Base-by-base conservation (phyloP, 768 basidiomycete species). In the Pleurotus giganteus region DNA sequence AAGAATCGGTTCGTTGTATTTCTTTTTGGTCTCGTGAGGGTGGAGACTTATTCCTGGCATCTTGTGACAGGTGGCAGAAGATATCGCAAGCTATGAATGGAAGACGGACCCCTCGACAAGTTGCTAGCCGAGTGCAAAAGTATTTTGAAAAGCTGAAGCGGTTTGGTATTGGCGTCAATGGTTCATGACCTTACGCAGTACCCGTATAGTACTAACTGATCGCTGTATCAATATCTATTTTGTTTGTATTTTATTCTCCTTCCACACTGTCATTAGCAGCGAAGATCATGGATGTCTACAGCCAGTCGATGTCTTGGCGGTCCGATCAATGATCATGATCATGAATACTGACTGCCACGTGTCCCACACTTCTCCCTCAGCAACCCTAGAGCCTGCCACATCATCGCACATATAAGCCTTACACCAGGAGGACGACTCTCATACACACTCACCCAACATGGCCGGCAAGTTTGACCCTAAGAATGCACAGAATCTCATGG, bases 111-210 rank as follows among this genome's bases (percentile, higher is more conserved):
- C 84, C 90, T 3, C 72, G 89, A 57, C 91, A 93, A 72, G 91
- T 93, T n/a, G 89, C 89, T 32, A 91, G 88, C 71, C 80, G 89
- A 15, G 90, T 93, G 52, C 91, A 93, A 62, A 93, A 93, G 69
- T 92, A 91, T 68, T 86, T 90, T 66, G 88, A 88, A 66, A 92
- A 91, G 74, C 67, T 92, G 67, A 89, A 85, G 70, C 79, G 80
- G 59, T 91, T 84, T 66, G 89, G 89, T 31, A 62, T 86, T 47
- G 79, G 61, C 12, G 51, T 64, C 15, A 53, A 58, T 41, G 56
- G 49, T 32, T 47, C 31, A 24, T 51, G 17, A 11, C 23, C 26
- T 27, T 4, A 23, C 12, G 41, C 41, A 43, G 13, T 9, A 13
- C 8, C 9, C 19, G 7, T 15, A 9, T n/a, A 12, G 8, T n/a